Conservation (phyloP, 371 early-diverging fungal genomes). For the Nosema muscidifuracis region DNA sequence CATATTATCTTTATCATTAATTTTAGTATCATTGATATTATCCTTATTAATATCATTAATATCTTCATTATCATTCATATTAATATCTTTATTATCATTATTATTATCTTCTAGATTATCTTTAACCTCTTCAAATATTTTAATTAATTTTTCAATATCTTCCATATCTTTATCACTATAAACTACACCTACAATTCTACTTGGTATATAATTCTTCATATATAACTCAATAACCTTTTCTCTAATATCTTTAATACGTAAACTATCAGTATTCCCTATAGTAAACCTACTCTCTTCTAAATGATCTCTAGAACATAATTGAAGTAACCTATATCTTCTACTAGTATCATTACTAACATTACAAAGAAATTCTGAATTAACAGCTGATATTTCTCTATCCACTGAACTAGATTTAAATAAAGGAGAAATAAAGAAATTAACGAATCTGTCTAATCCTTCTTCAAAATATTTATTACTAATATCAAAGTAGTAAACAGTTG, state of each 20-base stretch:
- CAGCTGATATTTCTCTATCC: slow-evolving; percentile 59
- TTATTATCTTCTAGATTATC: neutral
- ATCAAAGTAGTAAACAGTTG: slow-evolving; percentile 88
- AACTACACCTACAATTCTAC: slow-evolving; percentile 53
- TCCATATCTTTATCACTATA: slow-evolving; percentile 49
- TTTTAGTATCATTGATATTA: neutral
- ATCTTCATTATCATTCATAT: neutral
- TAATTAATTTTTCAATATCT: slow-evolving; percentile 24
- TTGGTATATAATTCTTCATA: slow-evolving; percentile 40
- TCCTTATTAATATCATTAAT: neutral
- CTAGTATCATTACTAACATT: slow-evolving; percentile 37
- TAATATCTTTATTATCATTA: neutral
- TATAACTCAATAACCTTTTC: slow-evolving; percentile 51
- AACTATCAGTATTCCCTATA: slow-evolving; percentile 49
- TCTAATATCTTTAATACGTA: slow-evolving; percentile 38
- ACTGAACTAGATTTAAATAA: slow-evolving; percentile 54
- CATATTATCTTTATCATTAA: neutral
- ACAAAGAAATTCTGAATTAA: slow-evolving; percentile 59
- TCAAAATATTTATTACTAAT: slow-evolving; percentile 73
- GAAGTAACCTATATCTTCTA: slow-evolving; percentile 39
- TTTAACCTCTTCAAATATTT: slow-evolving; percentile 31
- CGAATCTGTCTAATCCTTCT: slow-evolving; percentile 74
- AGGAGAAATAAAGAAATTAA: slow-evolving; percentile 59
- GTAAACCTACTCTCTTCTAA: slow-evolving; percentile 38
- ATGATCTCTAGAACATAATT: slow-evolving; percentile 19